Conservation (phyloP, 2,329 filamentous ascomycete species). For the Graphilbum sp. region DNA sequence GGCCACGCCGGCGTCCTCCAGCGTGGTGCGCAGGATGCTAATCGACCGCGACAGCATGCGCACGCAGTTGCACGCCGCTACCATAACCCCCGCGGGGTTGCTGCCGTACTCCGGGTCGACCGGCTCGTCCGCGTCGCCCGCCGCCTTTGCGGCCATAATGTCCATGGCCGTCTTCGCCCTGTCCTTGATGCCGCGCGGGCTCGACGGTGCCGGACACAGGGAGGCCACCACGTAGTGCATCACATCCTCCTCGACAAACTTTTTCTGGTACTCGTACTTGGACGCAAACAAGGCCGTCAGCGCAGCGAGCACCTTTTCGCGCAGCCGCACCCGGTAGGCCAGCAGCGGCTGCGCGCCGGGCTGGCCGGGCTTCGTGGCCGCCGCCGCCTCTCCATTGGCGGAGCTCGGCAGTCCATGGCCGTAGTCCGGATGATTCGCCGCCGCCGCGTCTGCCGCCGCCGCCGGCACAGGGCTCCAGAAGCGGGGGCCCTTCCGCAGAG, state of each 20-base stretch:
- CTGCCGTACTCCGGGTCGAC: slow-evolving; percentile 38
- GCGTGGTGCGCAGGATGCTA: slow-evolving; percentile 63
- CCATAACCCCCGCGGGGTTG: slow-evolving; percentile 62
- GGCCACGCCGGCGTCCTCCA: slow-evolving; percentile 74
- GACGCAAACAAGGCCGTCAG: slow-evolving; percentile 67
- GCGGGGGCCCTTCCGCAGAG: slow-evolving; percentile 14
- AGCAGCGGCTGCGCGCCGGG: slow-evolving; percentile 42
- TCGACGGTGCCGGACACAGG: slow-evolving; percentile 39
- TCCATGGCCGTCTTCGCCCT: slow-evolving; percentile 16
- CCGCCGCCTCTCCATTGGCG: not conserved
- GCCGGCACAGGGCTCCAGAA: slow-evolving; percentile 20
- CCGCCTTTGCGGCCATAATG: slow-evolving; percentile 12
- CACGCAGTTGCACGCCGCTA: slow-evolving; percentile 71
- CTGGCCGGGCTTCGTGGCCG: slow-evolving; percentile 28
- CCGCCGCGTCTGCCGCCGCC: not conserved
- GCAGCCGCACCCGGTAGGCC: slow-evolving; percentile 56
- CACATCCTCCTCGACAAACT: slow-evolving; percentile 66
- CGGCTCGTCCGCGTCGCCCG: slow-evolving; percentile 16
- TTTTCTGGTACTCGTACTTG: slow-evolving; percentile 72
- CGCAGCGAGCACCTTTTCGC: slow-evolving; percentile 62
- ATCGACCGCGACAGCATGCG: slow-evolving; percentile 74
- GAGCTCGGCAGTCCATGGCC: not conserved
- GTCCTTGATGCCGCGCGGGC: slow-evolving; percentile 28
- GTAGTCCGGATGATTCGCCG: not conserved
- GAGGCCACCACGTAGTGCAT: slow-evolving; percentile 74